phyloP scores from a whole-genome alignment of 148 eudicot species.

The Cornus controversa region DNA sequence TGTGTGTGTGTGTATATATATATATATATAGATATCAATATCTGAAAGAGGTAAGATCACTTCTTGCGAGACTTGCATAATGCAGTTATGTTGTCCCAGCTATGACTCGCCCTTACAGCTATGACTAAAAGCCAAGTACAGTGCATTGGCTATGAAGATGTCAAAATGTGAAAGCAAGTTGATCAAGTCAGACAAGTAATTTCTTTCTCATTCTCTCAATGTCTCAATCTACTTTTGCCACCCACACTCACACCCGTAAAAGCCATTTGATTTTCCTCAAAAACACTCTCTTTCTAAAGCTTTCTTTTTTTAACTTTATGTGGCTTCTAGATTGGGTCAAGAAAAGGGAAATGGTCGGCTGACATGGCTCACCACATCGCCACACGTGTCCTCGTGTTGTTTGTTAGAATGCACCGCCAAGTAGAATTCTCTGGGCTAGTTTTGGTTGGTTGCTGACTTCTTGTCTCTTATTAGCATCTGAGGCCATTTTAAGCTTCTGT shows the following conservation, averaged over 20 bases:
- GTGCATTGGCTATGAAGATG: not conserved
- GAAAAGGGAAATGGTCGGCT: slow-evolving; percentile 1
- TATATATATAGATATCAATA: not conserved
- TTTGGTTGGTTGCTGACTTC: not conserved
- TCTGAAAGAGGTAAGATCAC: not conserved
- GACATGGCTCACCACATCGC: not conserved
- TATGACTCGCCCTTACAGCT: too few relatives aligned
- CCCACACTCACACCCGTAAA: slow-evolving; percentile 14
- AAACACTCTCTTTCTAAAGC: not conserved
- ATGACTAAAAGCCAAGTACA: too few relatives aligned
- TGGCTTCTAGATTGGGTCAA: slow-evolving; percentile 11
- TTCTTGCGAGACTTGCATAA: not conserved
- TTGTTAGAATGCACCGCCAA: not conserved
- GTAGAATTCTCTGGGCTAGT: not conserved
- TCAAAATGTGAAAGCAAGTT: slow-evolving; percentile 2
- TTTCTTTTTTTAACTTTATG: not conserved
- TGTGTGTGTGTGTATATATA: too few relatives aligned
- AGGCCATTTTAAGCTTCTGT: not conserved
- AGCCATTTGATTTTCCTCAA: not conserved
- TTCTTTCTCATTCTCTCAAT: slow-evolving; percentile 2
- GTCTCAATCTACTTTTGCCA: slow-evolving; percentile 12
- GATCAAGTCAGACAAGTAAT: slow-evolving; percentile 2
- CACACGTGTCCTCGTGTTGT: not conserved
- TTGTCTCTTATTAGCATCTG: not conserved
- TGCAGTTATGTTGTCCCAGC: not conserved